Conservation (phyloP, 2,329 filamentous ascomycete genomes). For the Pyrenochaeta sp. region DNA sequence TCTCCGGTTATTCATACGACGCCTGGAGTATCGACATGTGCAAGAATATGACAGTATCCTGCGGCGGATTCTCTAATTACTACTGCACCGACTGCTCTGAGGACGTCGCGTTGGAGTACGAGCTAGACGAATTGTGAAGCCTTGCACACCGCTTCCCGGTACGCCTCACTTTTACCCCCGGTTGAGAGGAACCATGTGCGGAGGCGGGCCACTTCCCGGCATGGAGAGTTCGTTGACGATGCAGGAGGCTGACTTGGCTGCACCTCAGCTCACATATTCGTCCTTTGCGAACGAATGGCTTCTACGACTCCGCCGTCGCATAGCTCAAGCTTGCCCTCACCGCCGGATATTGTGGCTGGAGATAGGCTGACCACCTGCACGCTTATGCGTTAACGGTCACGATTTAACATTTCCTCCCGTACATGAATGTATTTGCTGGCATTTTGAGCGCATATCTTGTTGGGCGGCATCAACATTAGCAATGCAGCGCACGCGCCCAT, state of each 20-base stretch:
- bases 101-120: slow-evolving; percentile 53
- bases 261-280: slow-evolving; percentile 10
- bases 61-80: slow-evolving; percentile 55
- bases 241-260: slow-evolving; percentile 17
- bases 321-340: not conserved
- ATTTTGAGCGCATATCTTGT: slow-evolving; percentile 2
- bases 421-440: slow-evolving; percentile 1
- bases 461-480: slow-evolving; percentile 1
- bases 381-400: not conserved
- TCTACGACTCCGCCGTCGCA: not conserved
- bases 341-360: slow-evolving; percentile 10
- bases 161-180: slow-evolving; percentile 6
- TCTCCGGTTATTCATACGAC: slow-evolving; percentile 58
- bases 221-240: not conserved
- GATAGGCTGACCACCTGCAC: slow-evolving; percentile 17
- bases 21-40: slow-evolving; percentile 60
- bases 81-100: slow-evolving; percentile 56
- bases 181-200: not conserved
- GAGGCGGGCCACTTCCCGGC: not conserved
- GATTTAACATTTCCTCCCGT: slow-evolving; percentile 2
- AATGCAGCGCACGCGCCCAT: slow-evolving; percentile 5
- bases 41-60: slow-evolving; percentile 52
- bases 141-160: not conserved
- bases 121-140: slow-evolving; percentile 51
- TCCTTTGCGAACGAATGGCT: not conserved